These are phyloP conservation scores for Letharia lupina DNA, from an alignment of 495 filamentous ascomycete species.

Conservation along the genomic window DNA sequence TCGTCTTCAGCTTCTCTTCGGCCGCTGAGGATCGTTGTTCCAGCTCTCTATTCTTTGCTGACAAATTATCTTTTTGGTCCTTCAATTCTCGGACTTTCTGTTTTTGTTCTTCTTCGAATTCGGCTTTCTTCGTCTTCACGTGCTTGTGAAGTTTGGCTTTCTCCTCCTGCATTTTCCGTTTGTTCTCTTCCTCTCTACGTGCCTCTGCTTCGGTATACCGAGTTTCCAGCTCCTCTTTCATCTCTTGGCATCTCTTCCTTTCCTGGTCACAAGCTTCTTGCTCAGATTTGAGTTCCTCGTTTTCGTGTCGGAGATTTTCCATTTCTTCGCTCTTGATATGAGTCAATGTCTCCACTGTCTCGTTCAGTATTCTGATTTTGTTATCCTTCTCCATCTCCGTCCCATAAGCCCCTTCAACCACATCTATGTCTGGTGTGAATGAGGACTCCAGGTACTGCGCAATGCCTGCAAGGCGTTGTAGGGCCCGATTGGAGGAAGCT, in stretches of 20 bases:
- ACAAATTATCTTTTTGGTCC: constrained; percentile 6
- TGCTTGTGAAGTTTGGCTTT: constrained; percentile 16
- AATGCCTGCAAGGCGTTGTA: constrained; percentile 20
- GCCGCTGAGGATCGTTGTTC: constrained; percentile 14
- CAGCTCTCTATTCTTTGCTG: constrained; percentile 4
- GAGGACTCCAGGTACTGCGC: constrained; percentile 9
- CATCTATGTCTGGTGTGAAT: constrained; percentile 9
- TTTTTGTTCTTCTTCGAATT: constrained; percentile 18
- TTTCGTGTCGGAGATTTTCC: constrained; percentile 10
- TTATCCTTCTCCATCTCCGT: constrained; percentile 16
- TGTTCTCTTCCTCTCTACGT: constrained; percentile 11
- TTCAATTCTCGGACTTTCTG: constrained; percentile 8
- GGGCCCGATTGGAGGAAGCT: constrained; percentile 16
- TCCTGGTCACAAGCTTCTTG: constrained; percentile 8
- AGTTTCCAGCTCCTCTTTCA: constrained; percentile 6
- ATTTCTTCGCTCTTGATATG: constrained; percentile 10
- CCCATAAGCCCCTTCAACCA: constrained; percentile 14
- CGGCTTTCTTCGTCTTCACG: constrained; percentile 16
- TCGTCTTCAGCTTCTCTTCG: constrained; percentile 15
- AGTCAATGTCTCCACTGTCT: constrained; percentile 5
- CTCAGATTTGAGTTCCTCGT: constrained; percentile 6
- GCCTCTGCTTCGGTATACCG: constrained; percentile 14
- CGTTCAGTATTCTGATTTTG: constrained; percentile 4
- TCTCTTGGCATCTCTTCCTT: constrained; percentile 11
- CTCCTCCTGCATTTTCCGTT: constrained; percentile 17